phyloP scores from a whole-genome alignment of 2,329 filamentous ascomycete genomes.

The Colletotrichum tabaci region DNA sequence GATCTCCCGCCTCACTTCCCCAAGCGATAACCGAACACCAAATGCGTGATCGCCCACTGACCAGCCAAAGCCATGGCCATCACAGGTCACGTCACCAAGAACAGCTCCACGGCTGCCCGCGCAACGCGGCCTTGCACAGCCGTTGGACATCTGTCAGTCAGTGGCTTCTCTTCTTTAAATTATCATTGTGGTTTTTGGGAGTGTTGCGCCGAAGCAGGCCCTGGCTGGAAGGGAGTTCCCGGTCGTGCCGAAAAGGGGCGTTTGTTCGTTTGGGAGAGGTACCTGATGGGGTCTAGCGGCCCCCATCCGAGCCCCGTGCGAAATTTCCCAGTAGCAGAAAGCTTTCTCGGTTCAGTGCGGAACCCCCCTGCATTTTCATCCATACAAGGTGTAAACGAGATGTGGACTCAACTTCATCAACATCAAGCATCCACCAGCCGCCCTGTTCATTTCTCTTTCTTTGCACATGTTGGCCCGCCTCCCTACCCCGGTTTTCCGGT shows the following conservation, averaged over 20 bases:
- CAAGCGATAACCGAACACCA: slow-evolving; percentile 8
- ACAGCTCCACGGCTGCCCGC: not conserved
- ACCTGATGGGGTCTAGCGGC: slow-evolving; percentile 28
- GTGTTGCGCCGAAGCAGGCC: not conserved
- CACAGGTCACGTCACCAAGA: not conserved
- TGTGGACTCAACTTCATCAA: slow-evolving; percentile 37
- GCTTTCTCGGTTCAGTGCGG: slow-evolving; percentile 16
- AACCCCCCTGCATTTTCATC: slow-evolving; percentile 32
- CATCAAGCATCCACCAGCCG: slow-evolving; percentile 26
- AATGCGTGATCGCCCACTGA: too few relatives aligned
- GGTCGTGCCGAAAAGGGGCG: slow-evolving; percentile 38
- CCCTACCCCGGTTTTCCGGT: slow-evolving; percentile 3
- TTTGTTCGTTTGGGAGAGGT: slow-evolving; percentile 14
- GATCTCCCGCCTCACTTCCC: slow-evolving; percentile 30
- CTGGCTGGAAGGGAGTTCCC: slow-evolving; percentile 17
- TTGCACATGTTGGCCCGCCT: slow-evolving; percentile 19
- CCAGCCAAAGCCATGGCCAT: not conserved
- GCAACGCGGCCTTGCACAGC: not conserved
- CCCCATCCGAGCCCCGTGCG: slow-evolving; percentile 29
- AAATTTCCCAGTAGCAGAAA: slow-evolving; percentile 37
- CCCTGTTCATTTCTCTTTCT: slow-evolving; percentile 28
- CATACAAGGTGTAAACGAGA: slow-evolving; percentile 37
- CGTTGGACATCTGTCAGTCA: not conserved
- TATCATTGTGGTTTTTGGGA: slow-evolving; percentile 4
- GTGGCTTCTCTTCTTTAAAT: not conserved